These are phyloP conservation scores for Ciborinia camelliae DNA, from an alignment of 2,329 filamentous ascomycete species.

Conservation along the genomic window DNA sequence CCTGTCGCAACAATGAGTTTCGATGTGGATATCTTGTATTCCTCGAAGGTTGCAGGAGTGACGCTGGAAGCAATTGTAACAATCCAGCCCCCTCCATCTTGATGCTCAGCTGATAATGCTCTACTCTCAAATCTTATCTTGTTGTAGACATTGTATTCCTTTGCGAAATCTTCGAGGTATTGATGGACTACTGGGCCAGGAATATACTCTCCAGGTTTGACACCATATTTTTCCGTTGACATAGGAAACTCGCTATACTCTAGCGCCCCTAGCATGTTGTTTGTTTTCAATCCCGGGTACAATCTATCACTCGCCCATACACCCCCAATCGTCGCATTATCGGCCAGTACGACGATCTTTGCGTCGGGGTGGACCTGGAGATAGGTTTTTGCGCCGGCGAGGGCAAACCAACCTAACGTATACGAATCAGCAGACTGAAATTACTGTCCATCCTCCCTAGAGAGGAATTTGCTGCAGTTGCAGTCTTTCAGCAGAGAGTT, in stretches of 20 bases:
- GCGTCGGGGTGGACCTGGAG: conserved; percentile 55
- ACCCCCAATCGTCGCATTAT: conserved; percentile 57
- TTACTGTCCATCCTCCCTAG: not conserved
- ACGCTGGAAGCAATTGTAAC: conserved; percentile 33
- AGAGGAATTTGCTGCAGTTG: not conserved
- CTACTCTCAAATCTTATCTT: conserved; percentile 49
- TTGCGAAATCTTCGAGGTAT: conserved; percentile 56
- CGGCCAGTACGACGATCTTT: conserved; percentile 57
- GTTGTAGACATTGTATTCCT: conserved; percentile 49
- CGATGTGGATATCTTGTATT: conserved; percentile 38
- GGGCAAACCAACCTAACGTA: conserved; percentile 42
- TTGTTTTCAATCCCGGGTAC: conserved; percentile 67
- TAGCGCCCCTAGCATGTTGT: conserved; percentile 70
- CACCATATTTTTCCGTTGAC: conserved; percentile 50
- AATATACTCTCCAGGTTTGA: conserved; percentile 54
- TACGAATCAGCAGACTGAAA: not conserved
- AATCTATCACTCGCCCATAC: conserved; percentile 66
- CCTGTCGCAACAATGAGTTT: conserved; percentile 56
- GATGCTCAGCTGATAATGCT: conserved; percentile 47
- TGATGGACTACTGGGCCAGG: conserved; percentile 52
- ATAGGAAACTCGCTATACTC: conserved; percentile 75
- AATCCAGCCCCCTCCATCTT: conserved; percentile 44
- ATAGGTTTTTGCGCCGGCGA: conserved; percentile 60
- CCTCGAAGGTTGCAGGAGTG: conserved; percentile 11
- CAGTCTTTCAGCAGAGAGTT: not conserved